Evolutionary conservation across 2,329 filamentous ascomycete genomes (phyloP), one percentile per base, ranked within the genome.

Genomic region (Colletotrichum sp.): DNA sequence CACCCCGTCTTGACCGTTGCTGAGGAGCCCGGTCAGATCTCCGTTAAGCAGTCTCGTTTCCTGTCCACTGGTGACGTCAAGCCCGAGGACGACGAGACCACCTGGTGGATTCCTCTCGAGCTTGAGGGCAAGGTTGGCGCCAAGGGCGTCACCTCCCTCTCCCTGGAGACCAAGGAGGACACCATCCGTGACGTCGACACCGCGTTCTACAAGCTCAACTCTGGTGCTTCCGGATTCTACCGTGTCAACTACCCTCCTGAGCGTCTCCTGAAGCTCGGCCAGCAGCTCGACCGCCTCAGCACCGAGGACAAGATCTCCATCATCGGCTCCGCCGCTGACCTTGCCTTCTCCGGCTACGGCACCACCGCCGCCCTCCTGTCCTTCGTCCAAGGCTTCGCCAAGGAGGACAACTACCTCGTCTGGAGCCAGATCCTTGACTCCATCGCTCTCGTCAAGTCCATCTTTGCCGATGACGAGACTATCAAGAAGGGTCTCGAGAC

Each of bases 21-120:
- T 26, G 97, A 99, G 85, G 93, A 96, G 83, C 92, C 93, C 73
- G 94, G 94, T 18, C 93, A 96, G 83, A 94, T 99, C 80, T 92
- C 91, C 59, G 87, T 99, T 76, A 93, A 93, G 82, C 97, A 99
- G 85, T 94, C 92, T 68, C 94, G 97, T 74, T 99, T 98, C 90
- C 89, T 99, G 26, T 95, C 95, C 24, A 96, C 95, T 5, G 97
- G 97, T 12, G 96, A 99, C 83, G 95, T 96, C 72, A 95, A 96
- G 87, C 89, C 95, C 3, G 95, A 98, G 82, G 97, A 99, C 79
- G 96, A 99, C 81, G 89, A 94, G 81, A 98, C 96, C 4, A 93
- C 92, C 24, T 99, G 97, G 97, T 99, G 97, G 96, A 92, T 99
- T 76, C 97, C 97, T 18, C 90, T 99, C 36, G 94, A 94, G 16